Conservation (phyloP, 2,329 filamentous ascomycete genomes). For the Aotearoamyces nothofagi region DNA sequence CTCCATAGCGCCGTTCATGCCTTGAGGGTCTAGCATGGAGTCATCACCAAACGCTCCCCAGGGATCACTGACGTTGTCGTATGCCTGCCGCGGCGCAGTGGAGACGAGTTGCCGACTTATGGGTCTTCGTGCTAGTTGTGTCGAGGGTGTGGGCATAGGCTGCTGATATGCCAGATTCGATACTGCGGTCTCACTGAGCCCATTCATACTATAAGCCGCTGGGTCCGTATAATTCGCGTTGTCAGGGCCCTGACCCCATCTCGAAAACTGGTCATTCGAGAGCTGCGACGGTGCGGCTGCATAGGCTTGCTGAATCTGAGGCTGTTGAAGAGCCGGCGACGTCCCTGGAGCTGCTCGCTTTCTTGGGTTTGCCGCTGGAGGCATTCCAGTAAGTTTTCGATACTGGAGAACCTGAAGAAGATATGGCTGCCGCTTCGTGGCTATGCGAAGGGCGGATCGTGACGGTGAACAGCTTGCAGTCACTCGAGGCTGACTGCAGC, state of each 20-base stretch:
- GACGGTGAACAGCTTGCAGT: too few species aligned
- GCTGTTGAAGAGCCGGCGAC: conserved; percentile 42
- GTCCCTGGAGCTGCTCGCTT: conserved; percentile 65
- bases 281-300: conserved; percentile 27
- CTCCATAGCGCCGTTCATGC: conserved; percentile 24
- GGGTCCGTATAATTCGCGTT: conserved; percentile 20
- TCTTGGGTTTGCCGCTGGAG: conserved; percentile 33
- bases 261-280: conserved; percentile 35
- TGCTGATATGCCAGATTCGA: conserved; percentile 14
- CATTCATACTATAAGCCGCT: conserved; percentile 15
- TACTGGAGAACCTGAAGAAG: too few species aligned
- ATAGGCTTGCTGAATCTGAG: conserved; percentile 33
- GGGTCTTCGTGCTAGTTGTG: conserved; percentile 19
- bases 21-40: conserved; percentile 12
- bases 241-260: conserved; percentile 30
- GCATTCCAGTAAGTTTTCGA: too few species aligned
- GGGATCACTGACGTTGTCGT: conserved; percentile 17
- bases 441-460: too few species aligned
- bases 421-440: too few species aligned
- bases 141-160: conserved; percentile 11
- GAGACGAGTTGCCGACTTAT: conserved; percentile 17
- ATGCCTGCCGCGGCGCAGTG: conserved; percentile 12
- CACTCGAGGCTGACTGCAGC: conserved; percentile 19
- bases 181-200: conserved; percentile 8
- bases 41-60: conserved; percentile 26